Conservation (phyloP, 2,329 filamentous ascomycete species). For the Trichoderma koningii region DNA sequence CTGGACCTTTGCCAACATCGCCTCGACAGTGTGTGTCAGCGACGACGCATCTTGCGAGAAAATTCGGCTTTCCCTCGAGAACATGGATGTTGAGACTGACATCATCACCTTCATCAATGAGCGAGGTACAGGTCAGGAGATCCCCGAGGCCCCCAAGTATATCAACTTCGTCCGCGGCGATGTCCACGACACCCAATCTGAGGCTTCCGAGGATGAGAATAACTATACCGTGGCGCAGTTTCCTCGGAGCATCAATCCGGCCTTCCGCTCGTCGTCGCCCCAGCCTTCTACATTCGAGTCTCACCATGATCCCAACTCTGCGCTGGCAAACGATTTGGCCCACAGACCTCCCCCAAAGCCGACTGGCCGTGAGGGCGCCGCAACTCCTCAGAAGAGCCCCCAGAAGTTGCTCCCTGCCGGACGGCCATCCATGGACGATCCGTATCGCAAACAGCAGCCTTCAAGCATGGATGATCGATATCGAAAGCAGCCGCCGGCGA, state of each 20-base stretch:
- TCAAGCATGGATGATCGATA: slow-evolving; percentile 13
- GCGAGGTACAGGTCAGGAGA: slow-evolving; percentile 90
- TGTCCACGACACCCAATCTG: slow-evolving; percentile 75
- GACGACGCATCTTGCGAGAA: slow-evolving; percentile 97
- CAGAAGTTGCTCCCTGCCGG: slow-evolving; percentile 28
- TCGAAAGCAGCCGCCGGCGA: slow-evolving; percentile 24
- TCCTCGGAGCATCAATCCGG: slow-evolving; percentile 90
- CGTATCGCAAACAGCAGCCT: slow-evolving; percentile 31
- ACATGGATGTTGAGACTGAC: slow-evolving; percentile 96
- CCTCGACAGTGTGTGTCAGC: slow-evolving; percentile 95
- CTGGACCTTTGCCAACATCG: slow-evolving; percentile 97
- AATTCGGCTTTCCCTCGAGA: slow-evolving; percentile 87
- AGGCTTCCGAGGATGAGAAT: slow-evolving; percentile 76
- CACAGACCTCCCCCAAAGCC: slow-evolving; percentile 54
- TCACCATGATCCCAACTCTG: slow-evolving; percentile 81
- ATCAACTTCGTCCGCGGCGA: slow-evolving; percentile 98
- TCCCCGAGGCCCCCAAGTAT: slow-evolving; percentile 94
- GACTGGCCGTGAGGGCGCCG: slow-evolving; percentile 52
- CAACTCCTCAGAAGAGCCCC: slow-evolving; percentile 53
- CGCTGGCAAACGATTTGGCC: slow-evolving; percentile 68
- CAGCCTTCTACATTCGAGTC: slow-evolving; percentile 92
- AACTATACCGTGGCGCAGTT: slow-evolving; percentile 95
- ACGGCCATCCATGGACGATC: slow-evolving; percentile 31
- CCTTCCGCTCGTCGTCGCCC: slow-evolving; percentile 92
- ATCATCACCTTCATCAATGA: slow-evolving; percentile 87